phyloP scores from a whole-genome alignment of 1,284 basidiomycete species.

The Lentinula novae-zelandiae region DNA sequence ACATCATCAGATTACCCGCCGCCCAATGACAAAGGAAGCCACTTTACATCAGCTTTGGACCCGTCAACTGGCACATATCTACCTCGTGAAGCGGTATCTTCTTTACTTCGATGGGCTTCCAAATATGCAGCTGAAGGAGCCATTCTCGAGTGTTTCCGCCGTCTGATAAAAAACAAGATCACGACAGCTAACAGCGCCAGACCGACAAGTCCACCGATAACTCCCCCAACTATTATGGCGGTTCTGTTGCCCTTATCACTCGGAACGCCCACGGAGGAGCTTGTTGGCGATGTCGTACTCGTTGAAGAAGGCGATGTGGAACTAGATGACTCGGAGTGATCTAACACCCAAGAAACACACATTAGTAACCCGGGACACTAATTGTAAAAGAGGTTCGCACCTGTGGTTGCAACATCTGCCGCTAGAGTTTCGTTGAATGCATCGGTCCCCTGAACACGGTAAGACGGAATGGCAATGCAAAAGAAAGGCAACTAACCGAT shows the following conservation, averaged over 20 bases:
- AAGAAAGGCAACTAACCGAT: not conserved
- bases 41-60: not conserved
- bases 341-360: not conserved
- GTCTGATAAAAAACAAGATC: not conserved
- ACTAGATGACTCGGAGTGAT: conserved; percentile 1
- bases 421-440: conserved; percentile 4
- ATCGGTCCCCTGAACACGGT: not conserved
- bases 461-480: not conserved
- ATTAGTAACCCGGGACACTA: not conserved
- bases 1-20: not conserved
- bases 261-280: not conserved
- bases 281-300: not conserved
- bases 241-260: not conserved
- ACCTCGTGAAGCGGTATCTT: not conserved
- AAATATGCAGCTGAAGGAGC: conserved; percentile 6
- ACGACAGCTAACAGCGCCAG: not conserved
- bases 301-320: not conserved
- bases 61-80: not conserved
- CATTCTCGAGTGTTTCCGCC: not conserved
- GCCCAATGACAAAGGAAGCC: not conserved
- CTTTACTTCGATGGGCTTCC: not conserved
- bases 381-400: not conserved
- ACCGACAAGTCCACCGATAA: conserved; percentile 4
- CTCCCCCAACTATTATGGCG: not conserved
- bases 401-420: conserved; percentile 2